These are phyloP conservation scores for Spirogloea muscicola DNA, from an alignment of 139 green algal species.

Conservation along the genomic window DNA sequence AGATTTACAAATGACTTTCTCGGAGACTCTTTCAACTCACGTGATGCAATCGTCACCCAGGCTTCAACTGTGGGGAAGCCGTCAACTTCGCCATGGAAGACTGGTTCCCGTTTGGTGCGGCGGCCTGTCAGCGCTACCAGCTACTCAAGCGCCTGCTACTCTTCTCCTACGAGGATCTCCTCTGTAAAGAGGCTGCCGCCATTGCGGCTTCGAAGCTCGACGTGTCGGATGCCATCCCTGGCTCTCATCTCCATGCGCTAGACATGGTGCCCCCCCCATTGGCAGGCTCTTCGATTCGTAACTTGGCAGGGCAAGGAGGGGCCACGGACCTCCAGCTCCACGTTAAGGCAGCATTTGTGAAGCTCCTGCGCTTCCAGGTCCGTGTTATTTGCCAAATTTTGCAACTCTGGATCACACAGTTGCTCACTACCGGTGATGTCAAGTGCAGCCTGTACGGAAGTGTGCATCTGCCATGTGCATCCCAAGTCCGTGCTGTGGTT, in stretches of 20 bases:
- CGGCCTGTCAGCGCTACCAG: constrained; percentile 1
- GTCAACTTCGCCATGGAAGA: constrained; percentile 80
- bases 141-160: constrained; percentile 6
- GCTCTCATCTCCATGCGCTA: background rate
- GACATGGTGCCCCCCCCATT: no score
- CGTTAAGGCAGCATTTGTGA: background rate
- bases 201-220: background rate
- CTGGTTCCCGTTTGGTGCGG: constrained; percentile 65
- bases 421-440: no score
- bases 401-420: no score
- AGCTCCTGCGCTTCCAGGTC: background rate
- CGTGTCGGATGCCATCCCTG: background rate
- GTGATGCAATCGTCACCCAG: no score
- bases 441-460: no score
- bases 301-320: background rate
- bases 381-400: constrained; percentile 32
- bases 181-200: constrained; percentile 3
- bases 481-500: constrained; percentile 19
- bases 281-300: background rate
- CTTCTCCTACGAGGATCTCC: constrained; percentile 34
- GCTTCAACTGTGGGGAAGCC: constrained; percentile 81
- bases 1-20: no score
- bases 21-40: no score
- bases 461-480: no score
- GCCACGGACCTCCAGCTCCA: background rate